These are phyloP conservation scores for Penicillium sp. DNA, from an alignment of 2,329 filamentous ascomycete species.

Conservation along the genomic window DNA sequence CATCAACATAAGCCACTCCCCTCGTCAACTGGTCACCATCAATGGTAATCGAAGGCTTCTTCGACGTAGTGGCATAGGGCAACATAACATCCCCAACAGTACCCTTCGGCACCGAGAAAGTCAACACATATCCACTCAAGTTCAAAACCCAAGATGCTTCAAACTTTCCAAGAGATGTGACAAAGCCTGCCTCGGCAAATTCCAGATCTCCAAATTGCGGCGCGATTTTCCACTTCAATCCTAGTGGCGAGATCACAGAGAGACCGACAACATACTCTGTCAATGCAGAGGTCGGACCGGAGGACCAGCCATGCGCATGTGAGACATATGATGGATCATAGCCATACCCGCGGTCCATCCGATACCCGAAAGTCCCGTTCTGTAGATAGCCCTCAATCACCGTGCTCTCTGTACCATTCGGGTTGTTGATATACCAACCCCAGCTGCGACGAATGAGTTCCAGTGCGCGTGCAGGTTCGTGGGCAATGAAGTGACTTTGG, in stretches of 20 bases:
- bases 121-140: slow-evolving; percentile 19
- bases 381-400: slow-evolving; percentile 60
- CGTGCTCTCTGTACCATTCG: slow-evolving; percentile 59
- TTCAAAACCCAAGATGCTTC: slow-evolving; percentile 24
- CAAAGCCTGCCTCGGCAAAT: slow-evolving; percentile 48
- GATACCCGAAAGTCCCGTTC: slow-evolving; percentile 60
- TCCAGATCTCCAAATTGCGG: slow-evolving; percentile 48
- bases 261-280: slow-evolving; percentile 50
- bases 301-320: slow-evolving; percentile 47
- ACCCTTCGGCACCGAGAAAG: slow-evolving; percentile 24
- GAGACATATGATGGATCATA: slow-evolving; percentile 48
- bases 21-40: slow-evolving; percentile 22
- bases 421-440: slow-evolving; percentile 61
- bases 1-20: slow-evolving; percentile 20
- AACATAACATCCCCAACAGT: slow-evolving; percentile 26
- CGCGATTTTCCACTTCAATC: slow-evolving; percentile 45
- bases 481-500: slow-evolving; percentile 55
- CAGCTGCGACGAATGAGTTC: slow-evolving; percentile 57
- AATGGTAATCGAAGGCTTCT: slow-evolving; percentile 28
- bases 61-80: slow-evolving; percentile 21
- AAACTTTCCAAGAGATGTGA: slow-evolving; percentile 48
- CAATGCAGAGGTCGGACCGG: slow-evolving; percentile 45
- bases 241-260: slow-evolving; percentile 41
- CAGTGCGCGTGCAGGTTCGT: slow-evolving; percentile 53
- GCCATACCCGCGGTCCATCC: slow-evolving; percentile 53